These are phyloP conservation scores for Hypoxylon sp. DNA, from an alignment of 2,329 filamentous ascomycete species.

Conservation along the genomic window DNA sequence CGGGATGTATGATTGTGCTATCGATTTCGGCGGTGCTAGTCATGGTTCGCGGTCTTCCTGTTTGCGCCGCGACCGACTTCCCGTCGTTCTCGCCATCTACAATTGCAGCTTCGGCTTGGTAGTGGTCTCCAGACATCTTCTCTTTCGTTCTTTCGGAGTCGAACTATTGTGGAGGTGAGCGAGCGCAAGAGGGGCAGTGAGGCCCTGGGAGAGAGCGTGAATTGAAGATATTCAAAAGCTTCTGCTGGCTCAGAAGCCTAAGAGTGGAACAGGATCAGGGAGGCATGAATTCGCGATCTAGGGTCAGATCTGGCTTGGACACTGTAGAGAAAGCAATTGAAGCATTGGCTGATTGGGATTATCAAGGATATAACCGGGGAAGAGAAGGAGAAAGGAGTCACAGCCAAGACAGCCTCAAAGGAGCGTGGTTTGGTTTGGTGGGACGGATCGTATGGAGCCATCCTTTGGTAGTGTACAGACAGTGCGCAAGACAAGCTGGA, in stretches of 20 bases:
- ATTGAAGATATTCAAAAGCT: constrained; percentile 27
- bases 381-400: constrained; percentile 21
- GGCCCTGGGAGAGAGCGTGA: constrained; percentile 6
- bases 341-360: constrained; percentile 17
- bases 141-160: constrained; percentile 1
- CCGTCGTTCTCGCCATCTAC: constrained; percentile 38
- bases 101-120: constrained; percentile 45
- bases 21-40: constrained; percentile 71
- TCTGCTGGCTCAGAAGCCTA: constrained; percentile 43
- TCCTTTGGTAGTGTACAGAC: neutral
- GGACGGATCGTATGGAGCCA: constrained; percentile 33
- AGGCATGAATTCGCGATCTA: constrained; percentile 41
- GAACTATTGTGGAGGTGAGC: neutral
- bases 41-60: constrained; percentile 56
- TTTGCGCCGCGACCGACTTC: constrained; percentile 25
- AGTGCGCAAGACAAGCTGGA: neutral
- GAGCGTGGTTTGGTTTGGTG: constrained; percentile 34
- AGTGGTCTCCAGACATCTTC: constrained; percentile 39
- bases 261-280: constrained; percentile 31
- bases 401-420: constrained; percentile 12
- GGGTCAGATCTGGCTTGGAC: constrained; percentile 8
- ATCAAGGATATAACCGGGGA: constrained; percentile 10
- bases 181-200: constrained; percentile 8
- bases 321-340: constrained; percentile 22
- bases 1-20: constrained; percentile 73